These are phyloP conservation scores for Phellinidium pouzarii DNA, from an alignment of 1,284 basidiomycete genomes.

Conservation along the genomic window DNA sequence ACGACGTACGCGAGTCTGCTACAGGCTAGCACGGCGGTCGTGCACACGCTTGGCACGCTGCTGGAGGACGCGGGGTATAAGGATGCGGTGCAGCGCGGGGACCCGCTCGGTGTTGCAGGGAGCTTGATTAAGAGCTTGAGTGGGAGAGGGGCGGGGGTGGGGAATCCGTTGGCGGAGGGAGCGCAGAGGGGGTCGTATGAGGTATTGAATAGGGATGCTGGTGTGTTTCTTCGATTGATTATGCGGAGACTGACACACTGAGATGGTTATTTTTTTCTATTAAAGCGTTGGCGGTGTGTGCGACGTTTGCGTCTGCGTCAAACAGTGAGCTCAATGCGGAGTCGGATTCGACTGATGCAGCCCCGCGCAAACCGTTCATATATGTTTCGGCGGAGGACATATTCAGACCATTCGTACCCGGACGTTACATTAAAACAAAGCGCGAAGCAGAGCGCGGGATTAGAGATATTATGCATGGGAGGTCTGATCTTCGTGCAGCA, in stretches of 20 bases:
- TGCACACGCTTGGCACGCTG: slow-evolving; percentile 93
- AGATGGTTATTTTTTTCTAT: not conserved
- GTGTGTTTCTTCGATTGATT: slow-evolving; percentile 40
- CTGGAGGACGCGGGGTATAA: slow-evolving; percentile 86
- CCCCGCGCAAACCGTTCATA: slow-evolving; percentile 64
- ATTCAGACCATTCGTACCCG: slow-evolving; percentile 79
- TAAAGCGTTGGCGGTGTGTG: slow-evolving; percentile 66
- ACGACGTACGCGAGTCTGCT: slow-evolving; percentile 68
- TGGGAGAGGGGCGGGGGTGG: slow-evolving; percentile 30
- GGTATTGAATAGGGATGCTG: slow-evolving; percentile 82
- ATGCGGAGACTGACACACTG: slow-evolving; percentile 10
- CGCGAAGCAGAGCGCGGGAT: slow-evolving; percentile 81
- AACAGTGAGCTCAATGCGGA: slow-evolving; percentile 23
- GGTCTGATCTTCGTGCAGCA: slow-evolving; percentile 51
- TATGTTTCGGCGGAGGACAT: slow-evolving; percentile 95
- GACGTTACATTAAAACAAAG: slow-evolving; percentile 85
- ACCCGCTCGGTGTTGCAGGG: slow-evolving; percentile 48
- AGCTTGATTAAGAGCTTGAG: slow-evolving; percentile 35
- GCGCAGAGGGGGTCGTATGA: slow-evolving; percentile 57
- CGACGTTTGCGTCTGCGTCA: slow-evolving; percentile 50
- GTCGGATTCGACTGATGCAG: slow-evolving; percentile 21
- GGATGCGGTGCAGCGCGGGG: slow-evolving; percentile 49
- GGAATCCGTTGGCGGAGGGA: slow-evolving; percentile 61
- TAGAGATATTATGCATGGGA: slow-evolving; percentile 36
- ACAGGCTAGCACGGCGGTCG: slow-evolving; percentile 65